These are phyloP conservation scores for Aurantiochytrium sp. DNA, from an alignment of 108 stramenopile genomes.

Conservation along the genomic window DNA sequence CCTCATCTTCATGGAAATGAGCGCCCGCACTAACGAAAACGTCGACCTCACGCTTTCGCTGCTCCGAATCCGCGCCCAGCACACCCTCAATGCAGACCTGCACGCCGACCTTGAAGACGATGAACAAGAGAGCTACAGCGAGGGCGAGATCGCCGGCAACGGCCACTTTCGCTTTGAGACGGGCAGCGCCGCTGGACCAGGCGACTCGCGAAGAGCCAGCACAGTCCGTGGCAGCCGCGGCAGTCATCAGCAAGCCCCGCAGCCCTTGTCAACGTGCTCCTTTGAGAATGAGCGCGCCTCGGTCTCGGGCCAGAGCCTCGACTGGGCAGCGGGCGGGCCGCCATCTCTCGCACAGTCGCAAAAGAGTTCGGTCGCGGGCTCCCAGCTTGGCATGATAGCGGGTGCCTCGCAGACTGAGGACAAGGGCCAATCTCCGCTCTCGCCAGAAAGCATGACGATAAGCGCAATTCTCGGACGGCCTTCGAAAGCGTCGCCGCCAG, in stretches of 20 bases:
- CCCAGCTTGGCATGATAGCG: no score
- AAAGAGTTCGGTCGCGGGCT: no score
- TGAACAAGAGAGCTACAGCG: background rate
- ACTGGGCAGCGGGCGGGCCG: no score
- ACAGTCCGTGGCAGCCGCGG: no score
- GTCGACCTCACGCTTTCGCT: background rate
- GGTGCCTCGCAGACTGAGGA: background rate
- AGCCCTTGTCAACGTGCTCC: no score
- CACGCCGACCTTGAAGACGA: background rate
- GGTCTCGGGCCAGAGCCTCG: no score
- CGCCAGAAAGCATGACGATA: background rate
- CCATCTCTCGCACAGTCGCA: no score
- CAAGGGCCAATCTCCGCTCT: background rate
- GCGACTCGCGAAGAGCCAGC: no score
- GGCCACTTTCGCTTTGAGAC: background rate
- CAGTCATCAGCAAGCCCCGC: background rate
- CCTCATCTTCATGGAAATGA: conserved; percentile 21
- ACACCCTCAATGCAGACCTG: background rate
- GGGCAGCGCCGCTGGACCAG: no score
- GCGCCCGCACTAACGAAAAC: background rate
- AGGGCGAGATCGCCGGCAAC: background rate
- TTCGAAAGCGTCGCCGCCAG: background rate
- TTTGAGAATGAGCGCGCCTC: no score
- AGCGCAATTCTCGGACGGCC: background rate
- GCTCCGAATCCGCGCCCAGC: background rate